A percentile compares a stretch with the other conserved stretches of the same genome.
Evolutionary conservation across 768 basidiomycete genomes (phyloP).

Genomic region (Phlegmacium glaucopus): DNA sequence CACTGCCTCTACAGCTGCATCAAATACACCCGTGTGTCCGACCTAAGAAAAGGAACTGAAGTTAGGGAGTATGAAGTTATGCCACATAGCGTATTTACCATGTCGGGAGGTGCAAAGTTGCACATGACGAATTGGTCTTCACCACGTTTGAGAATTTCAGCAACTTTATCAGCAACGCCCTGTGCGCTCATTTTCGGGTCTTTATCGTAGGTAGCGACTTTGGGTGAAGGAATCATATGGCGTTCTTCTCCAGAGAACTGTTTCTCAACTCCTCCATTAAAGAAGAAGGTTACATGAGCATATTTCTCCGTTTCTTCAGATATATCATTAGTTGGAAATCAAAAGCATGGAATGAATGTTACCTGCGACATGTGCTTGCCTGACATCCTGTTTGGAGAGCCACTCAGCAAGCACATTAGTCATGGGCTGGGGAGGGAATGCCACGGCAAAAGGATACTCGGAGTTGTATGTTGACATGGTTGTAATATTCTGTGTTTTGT

Average conservation of each 20-base stretch:
- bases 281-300: slow-evolving; percentile 97
- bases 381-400: slow-evolving; percentile 73
- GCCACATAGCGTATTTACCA: slow-evolving; percentile 46
- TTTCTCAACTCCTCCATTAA: slow-evolving; percentile 95
- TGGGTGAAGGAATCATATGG: slow-evolving; percentile 87
- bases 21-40: slow-evolving; percentile 89
- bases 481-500: slow-evolving; percentile 60
- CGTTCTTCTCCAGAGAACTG: slow-evolving; percentile 83
- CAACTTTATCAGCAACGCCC: slow-evolving; percentile 89
- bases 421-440: slow-evolving; percentile 94
- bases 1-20: slow-evolving; percentile 89
- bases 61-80: not conserved
- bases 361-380: slow-evolving; percentile 89
- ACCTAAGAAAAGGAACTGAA: slow-evolving; percentile 43
- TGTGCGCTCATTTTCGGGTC: slow-evolving; percentile 89
- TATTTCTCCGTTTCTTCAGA: slow-evolving; percentile 90
- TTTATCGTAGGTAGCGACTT: slow-evolving; percentile 92
- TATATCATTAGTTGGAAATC: not conserved
- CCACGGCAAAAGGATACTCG: slow-evolving; percentile 85
- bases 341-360: too few relatives aligned
- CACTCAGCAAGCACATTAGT: slow-evolving; percentile 94
- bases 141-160: slow-evolving; percentile 67
- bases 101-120: slow-evolving; percentile 96
- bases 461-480: slow-evolving; percentile 94
- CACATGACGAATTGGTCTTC: slow-evolving; percentile 93